Evolutionary conservation across 2,329 filamentous ascomycete genomes (phyloP), one percentile per base, ranked within the genome.

Genomic region (Daldinia sp.): DNA sequence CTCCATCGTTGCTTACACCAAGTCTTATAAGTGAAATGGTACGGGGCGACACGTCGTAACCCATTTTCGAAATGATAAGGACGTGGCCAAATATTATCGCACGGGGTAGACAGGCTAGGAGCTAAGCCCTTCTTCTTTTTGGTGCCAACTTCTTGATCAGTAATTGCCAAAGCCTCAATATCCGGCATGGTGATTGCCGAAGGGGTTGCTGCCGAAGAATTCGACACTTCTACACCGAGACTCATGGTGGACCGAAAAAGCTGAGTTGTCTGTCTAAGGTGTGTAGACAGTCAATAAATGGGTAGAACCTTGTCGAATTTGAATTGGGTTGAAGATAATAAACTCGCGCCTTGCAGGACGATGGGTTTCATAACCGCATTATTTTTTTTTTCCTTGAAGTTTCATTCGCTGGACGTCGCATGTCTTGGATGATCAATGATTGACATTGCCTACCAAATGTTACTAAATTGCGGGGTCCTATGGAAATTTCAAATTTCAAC

Each of bases 1-100:
- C 94, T 86, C 95, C 95, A 99, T 77, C 95, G 85, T 79, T 97
- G 86, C 79, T 98, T 99, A 82, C 92, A 95, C 79, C 87, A 93
- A 0, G 94, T 97, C 75, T 97, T 96, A 82, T 97, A 97, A 2
- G 94, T 97, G 77, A 85, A 97, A 75, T 95, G 88, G 75, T 99
- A 98, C 3, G 94, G 94, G 41, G 84, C 84, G 29, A 97, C 90
- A 67, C 93, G 89, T 51, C 94, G 89, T 64, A 99, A 80, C 7
- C 92, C 93, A 70, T 90, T 89, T 71, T 97, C 90, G 65, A 97
- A 82, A 71, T 90, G 90, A 78, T 97, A 98, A 0, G 93, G 93
- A 58, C 80, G 79, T 7, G 85, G 85, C 81, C 80, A 83, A 19
- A 78, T 68, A 53, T 79, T 75, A 27, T 72, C 74, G 4, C 72